Conservation (phyloP, 345 rosid genomes). For the Gossypium mustelinum region DNA sequence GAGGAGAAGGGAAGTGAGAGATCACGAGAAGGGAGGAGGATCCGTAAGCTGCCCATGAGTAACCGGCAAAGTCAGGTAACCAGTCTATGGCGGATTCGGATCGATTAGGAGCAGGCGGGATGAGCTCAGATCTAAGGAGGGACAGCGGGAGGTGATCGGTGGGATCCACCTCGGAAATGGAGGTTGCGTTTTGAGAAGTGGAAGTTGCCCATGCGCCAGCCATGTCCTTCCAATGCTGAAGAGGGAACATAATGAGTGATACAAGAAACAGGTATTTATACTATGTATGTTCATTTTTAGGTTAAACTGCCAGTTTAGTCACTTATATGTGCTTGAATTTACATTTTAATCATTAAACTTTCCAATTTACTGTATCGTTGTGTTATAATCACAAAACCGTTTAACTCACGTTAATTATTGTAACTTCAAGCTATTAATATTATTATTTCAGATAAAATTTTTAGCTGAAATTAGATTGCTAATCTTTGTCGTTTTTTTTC, state of each 20-base stretch:
- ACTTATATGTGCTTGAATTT: too few relatives aligned
- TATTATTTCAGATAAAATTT: too few relatives aligned
- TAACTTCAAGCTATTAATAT: too few relatives aligned
- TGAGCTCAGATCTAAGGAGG: constrained; percentile 45
- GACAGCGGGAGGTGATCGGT: constrained; percentile 11
- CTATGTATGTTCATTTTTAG: background rate
- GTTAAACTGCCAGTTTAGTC: too few relatives aligned
- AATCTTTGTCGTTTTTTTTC: too few relatives aligned
- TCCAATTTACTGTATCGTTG: too few relatives aligned
- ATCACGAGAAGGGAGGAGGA: constrained; percentile 84
- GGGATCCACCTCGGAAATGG: constrained; percentile 3
- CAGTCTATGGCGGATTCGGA: constrained; percentile 68
- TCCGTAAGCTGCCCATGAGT: constrained; percentile 94
- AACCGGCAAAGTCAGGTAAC: constrained; percentile 76
- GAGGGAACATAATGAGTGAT: background rate
- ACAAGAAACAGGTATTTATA: background rate
- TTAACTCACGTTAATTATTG: too few relatives aligned
- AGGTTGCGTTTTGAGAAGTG: constrained; percentile 2
- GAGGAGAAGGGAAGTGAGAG: constrained; percentile 88
- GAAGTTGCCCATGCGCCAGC: background rate
- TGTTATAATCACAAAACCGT: too few relatives aligned
- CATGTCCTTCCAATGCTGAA: background rate
- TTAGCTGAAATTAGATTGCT: too few relatives aligned
- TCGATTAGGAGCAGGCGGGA: constrained; percentile 69
- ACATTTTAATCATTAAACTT: too few relatives aligned